Evolutionary conservation across 306 rosid genomes (phyloP).

Genomic region (Cucurbita moschata): DNA sequence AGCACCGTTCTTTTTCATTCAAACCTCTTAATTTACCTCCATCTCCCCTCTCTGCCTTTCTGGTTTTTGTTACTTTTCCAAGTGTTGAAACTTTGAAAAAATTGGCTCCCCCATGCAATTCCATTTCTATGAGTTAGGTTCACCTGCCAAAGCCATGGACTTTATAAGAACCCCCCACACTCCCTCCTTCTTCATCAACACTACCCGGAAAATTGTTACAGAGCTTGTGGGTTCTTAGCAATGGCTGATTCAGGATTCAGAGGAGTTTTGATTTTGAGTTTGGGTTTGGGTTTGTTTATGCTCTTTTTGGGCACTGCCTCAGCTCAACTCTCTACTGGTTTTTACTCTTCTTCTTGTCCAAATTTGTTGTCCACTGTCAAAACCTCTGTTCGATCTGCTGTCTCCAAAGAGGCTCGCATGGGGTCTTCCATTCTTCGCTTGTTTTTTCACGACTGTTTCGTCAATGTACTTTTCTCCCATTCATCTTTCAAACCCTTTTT

Average conservation of each 20-base stretch:
- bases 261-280: slow-evolving; percentile 4
- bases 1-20: neutral
- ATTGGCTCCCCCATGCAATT: neutral
- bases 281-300: slow-evolving; percentile 17
- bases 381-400: slow-evolving; percentile 35
- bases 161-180: neutral
- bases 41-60: neutral
- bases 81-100: neutral
- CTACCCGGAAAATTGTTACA: neutral
- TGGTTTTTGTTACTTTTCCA: neutral
- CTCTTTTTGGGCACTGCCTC: slow-evolving; percentile 17
- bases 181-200: neutral
- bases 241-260: neutral
- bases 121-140: neutral
- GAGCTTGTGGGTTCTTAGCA: neutral
- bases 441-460: slow-evolving; percentile 85
- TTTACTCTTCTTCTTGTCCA: slow-evolving; percentile 52
- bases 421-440: slow-evolving; percentile 93
- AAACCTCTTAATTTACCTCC: neutral
- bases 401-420: slow-evolving; percentile 61
- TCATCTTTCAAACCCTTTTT: neutral
- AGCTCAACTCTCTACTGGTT: slow-evolving; percentile 43
- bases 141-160: neutral
- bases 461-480: slow-evolving; percentile 38
- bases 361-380: slow-evolving; percentile 37